Evolutionary conservation across 2,329 filamentous ascomycete genomes (phyloP), one percentile per base, ranked within the genome.

Genomic region (Chaetomium sp.): DNA sequence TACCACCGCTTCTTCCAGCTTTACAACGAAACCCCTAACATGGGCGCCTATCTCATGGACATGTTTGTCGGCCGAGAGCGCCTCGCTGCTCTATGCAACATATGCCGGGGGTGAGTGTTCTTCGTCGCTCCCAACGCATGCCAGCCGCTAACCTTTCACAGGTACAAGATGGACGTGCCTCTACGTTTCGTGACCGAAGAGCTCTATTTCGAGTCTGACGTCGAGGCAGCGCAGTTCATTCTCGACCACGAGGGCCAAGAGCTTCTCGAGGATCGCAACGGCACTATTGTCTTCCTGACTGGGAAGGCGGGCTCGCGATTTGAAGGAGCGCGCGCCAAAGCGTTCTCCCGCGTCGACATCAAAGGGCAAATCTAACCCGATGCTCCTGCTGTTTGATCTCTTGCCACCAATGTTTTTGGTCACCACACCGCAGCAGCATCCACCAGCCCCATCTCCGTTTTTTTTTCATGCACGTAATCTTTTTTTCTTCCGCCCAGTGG

Each of bases 11-110:
- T 99, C 79, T 98, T 99, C 85, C 91, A 92, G 80, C 86, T 99
- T 53, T 99, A 97, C 78, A 87, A 96, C 71, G 90, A 94, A 76
- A 93, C 93, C 27, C 93, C 93, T 58, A 96, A 96, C 74, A 97
- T 99, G 93, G 94, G 95, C 67, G 93, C 91, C 72, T 98, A 98
- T 79, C 86, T 99, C 59, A 96, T 99, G 91, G 95, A 99, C 81
- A 97, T 97, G 92, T 98, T 99, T 82, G 90, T 98, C 76, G 89
- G 89, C 74, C 89, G 95, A 75, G 94, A 99, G 82, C 91, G 95
- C 73, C 86, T 99, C 70, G 89, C 90, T 75, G 95, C 95, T 70
- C 81, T 99, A 75, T 90, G 92, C 77, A 92, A 90, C 76, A 95
- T 99, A 72, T 97, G 93, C 86, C 96, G 86, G 91, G 88, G 91